Evolutionary conservation across 352 stramenopile species (phyloP), one percentile per base, ranked within the genome.

Genomic region (Phytophthora sojae): DNA sequence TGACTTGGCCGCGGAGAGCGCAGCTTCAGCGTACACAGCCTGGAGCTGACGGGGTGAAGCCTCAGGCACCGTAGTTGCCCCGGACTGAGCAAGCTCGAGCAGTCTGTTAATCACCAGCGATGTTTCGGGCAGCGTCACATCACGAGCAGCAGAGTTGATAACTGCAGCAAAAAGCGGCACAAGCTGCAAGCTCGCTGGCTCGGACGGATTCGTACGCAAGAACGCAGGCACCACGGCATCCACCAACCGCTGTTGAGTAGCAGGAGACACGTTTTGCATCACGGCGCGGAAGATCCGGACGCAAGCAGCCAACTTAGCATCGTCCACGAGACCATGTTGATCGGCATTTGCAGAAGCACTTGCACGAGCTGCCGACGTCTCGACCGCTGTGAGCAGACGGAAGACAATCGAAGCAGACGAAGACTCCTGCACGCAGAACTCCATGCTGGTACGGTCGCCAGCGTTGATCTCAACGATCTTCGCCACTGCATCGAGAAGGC

Each of bases 391-490:
- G 14, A 95, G 79, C 35, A 95, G 61, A 11, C 75, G 79, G 55
- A 95, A 87, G n/a, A 91, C 78, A 51, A 93, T 87, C 7, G 76
- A 81, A n/a, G 61, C 67, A 21, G 57, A 74, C 3, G 67, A 73
- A 35, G 86, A 75, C 26, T 60, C 64, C 19, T 82, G 71, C 7
- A 91, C 83, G 30, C 87, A 95, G 61, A 94, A 95, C 60, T 94
- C 85, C 89, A 96, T 96, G 68, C 80, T 93, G 53, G 78, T 80
- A 30, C 80, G 81, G 42, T 92, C 83, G 3, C 83, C 79, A 4
- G 82, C 82, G 57, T 94, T 95, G 30, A 91, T 82, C 64, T 92
- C 86, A 17, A 96, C 80, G 32, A 94, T 96, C 72, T 90, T 89
- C 19, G 89, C 89, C 25, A 95, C 83, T 1, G 89, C 89, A 25